Evolutionary conservation across 495 filamentous ascomycete species (phyloP), one percentile per base, ranked within the genome.

Genomic region (Aspergillus asperescens): DNA sequence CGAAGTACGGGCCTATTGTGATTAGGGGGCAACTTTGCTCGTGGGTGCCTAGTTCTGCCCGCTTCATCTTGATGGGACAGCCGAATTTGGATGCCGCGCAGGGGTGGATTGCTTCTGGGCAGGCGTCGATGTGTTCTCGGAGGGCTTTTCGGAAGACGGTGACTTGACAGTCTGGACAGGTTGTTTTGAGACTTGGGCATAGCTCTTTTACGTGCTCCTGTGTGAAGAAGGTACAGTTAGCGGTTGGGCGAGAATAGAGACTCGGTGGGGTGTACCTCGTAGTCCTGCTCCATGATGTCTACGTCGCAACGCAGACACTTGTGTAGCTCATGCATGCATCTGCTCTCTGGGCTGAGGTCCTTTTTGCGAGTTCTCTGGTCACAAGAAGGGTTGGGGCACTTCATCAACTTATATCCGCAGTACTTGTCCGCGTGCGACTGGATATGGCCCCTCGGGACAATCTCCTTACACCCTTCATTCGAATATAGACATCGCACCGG

Each of bases 361-460:
- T 63, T 81, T 63, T 67, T 74, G 59, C 63, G 67, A 19, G 70
- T 81, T 65, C 66, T 80, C 69, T 72, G 78, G 43, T 64, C 67
- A 56, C 67, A 87, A 23, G 41, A 57, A 42, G 38, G 61, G 53
- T 61, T 68, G 4, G 84, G 79, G 57, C 90, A 95, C 48, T 76
- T 74, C 23, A 92, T 73, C 13, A 76, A 67, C 12, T 78, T 77
- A 60, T 84, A 86, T 7, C 75, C 77, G 64, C 90, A 95, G 62
- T 90, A 86, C 52, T 82, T 83, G 45, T 85, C 76, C 39, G 89
- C 77, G 64, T 95, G 90, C 40, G 81, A 78, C 59, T 85, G 77
- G 35, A 93, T 74, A 56, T 88, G 78, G 38, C 83, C 81, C 18
- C 90, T 74, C 22, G 82, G 70, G 41, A 86, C 70, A 24, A 80